Base-by-base conservation (phyloP, 2,329 filamentous ascomycete genomes). In the Emericellopsis cladophorae region DNA sequence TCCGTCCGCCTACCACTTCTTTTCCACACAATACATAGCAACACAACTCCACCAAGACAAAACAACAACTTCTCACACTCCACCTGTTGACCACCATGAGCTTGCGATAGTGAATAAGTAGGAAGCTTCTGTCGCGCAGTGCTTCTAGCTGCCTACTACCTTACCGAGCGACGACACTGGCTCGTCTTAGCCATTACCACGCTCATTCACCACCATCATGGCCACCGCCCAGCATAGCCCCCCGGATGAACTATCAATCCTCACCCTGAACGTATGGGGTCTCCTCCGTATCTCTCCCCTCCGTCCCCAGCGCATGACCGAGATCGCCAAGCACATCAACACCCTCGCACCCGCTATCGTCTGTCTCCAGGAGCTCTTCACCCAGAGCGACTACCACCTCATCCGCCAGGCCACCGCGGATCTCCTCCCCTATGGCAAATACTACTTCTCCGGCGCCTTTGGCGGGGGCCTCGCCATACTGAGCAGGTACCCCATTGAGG, bases 211-310 rank as follows among this genome's bases (percentile, higher is more conserved):
- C 18, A 12, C 32, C 32, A 21, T 14, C 32, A 35, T 35, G 32
- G 32, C 32, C 32, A 12, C 31, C 31, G n/a, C 18, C 9, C n/a
- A 10, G 32, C n/a, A 21, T 21, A 4, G 16, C 9, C 32, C 18
- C 32, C 32, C 32, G 8, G 32, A 35, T 15, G 72, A 80, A 43
- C 74, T 96, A 56, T 81, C 84, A 54, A 71, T 96, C 50, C 66
- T 95, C 48, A 92, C 86, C 5, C 76, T 95, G 58, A 98, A 98
- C 64, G 95, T 88, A 76, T 96, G 92, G 90, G 92, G 92, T 40
- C 78, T 96, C 46, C 90, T 93, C 54, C 87, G 79, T 65, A 72
- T 96, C 54, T 81, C 89, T 40, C 80, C 81, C 49, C 75, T 84
- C 49, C 85, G 89, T 49, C 67, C 74, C 48, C 81, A 84, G 51